Conservation (phyloP, 1,284 basidiomycete species). For the Puccinia triticina region DNA sequence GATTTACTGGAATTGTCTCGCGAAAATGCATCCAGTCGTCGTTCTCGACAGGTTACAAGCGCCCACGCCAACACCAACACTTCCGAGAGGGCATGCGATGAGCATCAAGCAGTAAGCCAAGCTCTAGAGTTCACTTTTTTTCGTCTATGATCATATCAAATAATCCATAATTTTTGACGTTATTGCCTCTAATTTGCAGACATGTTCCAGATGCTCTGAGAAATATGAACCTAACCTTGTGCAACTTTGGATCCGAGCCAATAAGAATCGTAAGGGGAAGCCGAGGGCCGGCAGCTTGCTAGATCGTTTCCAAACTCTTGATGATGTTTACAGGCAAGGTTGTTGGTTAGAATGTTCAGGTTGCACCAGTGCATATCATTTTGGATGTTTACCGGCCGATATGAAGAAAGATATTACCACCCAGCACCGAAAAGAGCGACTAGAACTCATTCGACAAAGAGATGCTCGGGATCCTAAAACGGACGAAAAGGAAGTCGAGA, state of each 20-base stretch:
- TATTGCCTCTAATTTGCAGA: constrained; percentile 6
- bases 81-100: constrained; percentile 34
- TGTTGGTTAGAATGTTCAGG: constrained; percentile 49
- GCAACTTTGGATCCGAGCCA: constrained; percentile 26
- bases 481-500: background rate
- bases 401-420: constrained; percentile 44
- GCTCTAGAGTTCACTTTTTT: background rate
- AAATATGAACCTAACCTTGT: constrained; percentile 44
- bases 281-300: constrained; percentile 34
- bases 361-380: constrained; percentile 50
- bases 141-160: background rate
- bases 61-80: constrained; percentile 21
- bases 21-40: constrained; percentile 6
- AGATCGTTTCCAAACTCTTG: constrained; percentile 34
- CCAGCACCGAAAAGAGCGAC: constrained; percentile 42
- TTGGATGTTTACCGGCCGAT: constrained; percentile 48
- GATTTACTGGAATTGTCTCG: constrained; percentile 7
- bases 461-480: background rate
- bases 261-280: constrained; percentile 37
- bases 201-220: constrained; percentile 46
- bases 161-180: background rate
- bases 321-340: constrained; percentile 49
- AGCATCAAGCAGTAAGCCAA: constrained; percentile 36
- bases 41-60: constrained; percentile 12
- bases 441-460: constrained; percentile 2